Base-by-base conservation (phyloP, 169 alveolate genomes). In the Toxoplasma gondii region DNA sequence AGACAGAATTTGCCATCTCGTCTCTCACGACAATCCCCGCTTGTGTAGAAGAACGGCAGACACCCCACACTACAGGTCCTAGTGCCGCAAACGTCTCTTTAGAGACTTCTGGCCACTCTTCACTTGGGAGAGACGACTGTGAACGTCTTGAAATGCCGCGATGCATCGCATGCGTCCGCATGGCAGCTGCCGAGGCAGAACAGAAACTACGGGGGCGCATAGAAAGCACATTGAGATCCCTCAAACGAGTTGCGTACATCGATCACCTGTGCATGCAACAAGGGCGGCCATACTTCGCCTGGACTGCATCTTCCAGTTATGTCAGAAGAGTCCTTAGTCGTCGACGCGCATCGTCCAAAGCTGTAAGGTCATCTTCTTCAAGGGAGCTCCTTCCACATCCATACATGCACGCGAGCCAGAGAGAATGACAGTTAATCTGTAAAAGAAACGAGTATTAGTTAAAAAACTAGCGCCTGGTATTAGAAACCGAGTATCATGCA, bases 241-340 rank as follows among this genome's bases (percentile, higher is more conserved):
- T 81, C 7, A 34, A 41, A 31, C 49, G 88, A 81, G n/a, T 12
- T n/a, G 88, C 17, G n/a, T 81, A 81, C 88, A 31, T 81, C 64
- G 88, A 81, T 16, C 64, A 81, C 54, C 88, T 81, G 43, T 81
- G 88, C 53, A 34, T 81, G 45, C 64, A 81, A n/a, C 49, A 31
- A 53, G 88, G 88, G 17, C n/a, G 45, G 58, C 64, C 88, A 0
- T 81, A 81, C 53, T 81, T 81, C 58, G 54, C 45, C 0, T 81
- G 88, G 88, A 44, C 88, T 24, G 45, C 64, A 16, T 81, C 88
- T 81, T 81, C 88, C 17, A 81, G 64, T 16, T 81, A 38, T 31
- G 88, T 41, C n/a, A 17, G 88, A 41, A 16, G 53, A 53, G 54
- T 81, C 29, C 88, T 81, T 22, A 34, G 29, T 10, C 24, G 19